phyloP scores from a whole-genome alignment of 352 stramenopile genomes.

The Halophytophthora polymorphica region DNA sequence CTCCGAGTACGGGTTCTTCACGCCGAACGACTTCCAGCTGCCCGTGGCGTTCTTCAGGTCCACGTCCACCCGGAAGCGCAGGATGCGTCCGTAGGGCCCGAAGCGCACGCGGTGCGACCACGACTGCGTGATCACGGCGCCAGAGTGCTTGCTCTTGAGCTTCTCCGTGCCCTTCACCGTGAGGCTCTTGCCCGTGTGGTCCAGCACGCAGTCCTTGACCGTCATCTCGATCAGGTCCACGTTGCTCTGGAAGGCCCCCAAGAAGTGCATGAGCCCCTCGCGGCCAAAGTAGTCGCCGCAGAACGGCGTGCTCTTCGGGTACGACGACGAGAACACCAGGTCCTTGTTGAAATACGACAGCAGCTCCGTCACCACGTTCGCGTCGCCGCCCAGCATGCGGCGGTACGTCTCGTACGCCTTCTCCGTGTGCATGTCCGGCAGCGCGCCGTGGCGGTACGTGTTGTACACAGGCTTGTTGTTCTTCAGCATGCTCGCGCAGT shows the following conservation, averaged over 20 bases:
- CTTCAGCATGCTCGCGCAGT: slow-evolving; percentile 78
- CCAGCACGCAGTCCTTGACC: slow-evolving; percentile 59
- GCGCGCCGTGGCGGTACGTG: slow-evolving; percentile 60
- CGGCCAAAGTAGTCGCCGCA: slow-evolving; percentile 82
- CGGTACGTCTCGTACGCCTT: slow-evolving; percentile 77
- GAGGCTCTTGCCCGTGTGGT: slow-evolving; percentile 63
- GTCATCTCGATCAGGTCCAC: slow-evolving; percentile 79
- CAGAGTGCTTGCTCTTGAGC: slow-evolving; percentile 77
- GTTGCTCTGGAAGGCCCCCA: slow-evolving; percentile 71
- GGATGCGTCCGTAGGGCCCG: slow-evolving; percentile 75
- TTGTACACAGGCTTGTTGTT: slow-evolving; percentile 84
- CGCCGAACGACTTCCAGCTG: slow-evolving; percentile 77
- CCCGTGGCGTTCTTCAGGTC: slow-evolving; percentile 67
- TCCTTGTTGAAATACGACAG: slow-evolving; percentile 90
- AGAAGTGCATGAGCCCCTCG: slow-evolving; percentile 77
- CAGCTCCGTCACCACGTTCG: slow-evolving; percentile 52
- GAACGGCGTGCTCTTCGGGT: slow-evolving; percentile 77
- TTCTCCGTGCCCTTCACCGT: slow-evolving; percentile 80
- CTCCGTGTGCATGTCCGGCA: slow-evolving; percentile 77
- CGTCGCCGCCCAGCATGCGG: slow-evolving; percentile 58
- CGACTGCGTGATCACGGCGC: slow-evolving; percentile 62
- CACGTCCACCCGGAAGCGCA: slow-evolving; percentile 77
- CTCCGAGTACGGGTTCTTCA: slow-evolving; percentile 80
- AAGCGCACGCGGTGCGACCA: slow-evolving; percentile 79
- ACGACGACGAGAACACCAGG: slow-evolving; percentile 81